These are phyloP conservation scores for Quercus phellos DNA, from an alignment of 331 rosid species.

Conservation along the genomic window DNA sequence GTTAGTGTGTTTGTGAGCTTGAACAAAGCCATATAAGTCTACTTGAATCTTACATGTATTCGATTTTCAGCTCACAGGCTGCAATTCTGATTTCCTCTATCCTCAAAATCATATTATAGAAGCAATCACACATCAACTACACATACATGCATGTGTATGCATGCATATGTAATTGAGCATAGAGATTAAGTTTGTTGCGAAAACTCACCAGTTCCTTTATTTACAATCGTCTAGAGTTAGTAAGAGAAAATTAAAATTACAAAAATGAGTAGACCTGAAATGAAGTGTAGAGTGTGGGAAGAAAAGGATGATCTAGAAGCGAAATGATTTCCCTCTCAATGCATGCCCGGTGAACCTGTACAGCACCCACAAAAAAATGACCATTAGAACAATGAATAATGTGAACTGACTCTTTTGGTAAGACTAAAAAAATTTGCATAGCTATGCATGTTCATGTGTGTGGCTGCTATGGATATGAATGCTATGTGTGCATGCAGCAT, in stretches of 20 bases:
- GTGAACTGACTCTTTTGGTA: background rate
- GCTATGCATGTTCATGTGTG: background rate
- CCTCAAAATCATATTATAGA: background rate
- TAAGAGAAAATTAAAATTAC: background rate
- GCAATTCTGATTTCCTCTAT: background rate
- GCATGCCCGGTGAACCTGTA: conserved; percentile 95
- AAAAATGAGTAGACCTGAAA: conserved; percentile 55
- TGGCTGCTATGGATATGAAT: too few relatives aligned
- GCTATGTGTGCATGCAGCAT: background rate
- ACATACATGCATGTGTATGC: background rate
- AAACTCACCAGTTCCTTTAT: too few relatives aligned
- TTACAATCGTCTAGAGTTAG: background rate
- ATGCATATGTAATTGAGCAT: background rate
- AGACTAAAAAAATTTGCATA: background rate
- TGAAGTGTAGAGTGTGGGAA: conserved; percentile 86
- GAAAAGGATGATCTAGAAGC: conserved; percentile 90
- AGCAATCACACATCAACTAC: background rate
- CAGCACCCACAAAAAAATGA: conserved; percentile 20
- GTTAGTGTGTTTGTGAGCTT: background rate
- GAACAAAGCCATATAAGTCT: background rate
- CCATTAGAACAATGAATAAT: conserved; percentile 1
- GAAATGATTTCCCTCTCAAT: conserved; percentile 87
- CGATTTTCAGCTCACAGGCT: background rate
- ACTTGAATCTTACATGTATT: background rate
- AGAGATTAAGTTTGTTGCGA: background rate